A percentile compares a stretch with the other conserved stretches of the same genome.
phyloP scores from a whole-genome alignment of 2,329 filamentous ascomycete genomes.

The Pseudopithomyces chartarum region DNA sequence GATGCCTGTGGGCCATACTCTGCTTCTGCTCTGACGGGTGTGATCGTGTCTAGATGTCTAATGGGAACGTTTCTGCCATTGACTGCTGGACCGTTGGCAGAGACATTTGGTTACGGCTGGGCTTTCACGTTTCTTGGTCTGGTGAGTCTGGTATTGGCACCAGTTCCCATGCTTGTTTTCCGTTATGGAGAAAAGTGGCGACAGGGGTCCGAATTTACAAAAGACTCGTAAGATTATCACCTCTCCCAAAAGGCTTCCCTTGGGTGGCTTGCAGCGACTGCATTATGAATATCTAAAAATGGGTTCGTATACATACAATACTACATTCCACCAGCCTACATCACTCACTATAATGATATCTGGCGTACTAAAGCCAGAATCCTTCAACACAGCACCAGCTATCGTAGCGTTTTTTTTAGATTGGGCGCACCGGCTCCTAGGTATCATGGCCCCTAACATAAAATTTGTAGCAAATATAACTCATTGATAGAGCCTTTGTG shows the following conservation, averaged over 20 bases:
- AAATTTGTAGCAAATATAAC: neutral
- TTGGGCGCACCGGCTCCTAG: too few species aligned
- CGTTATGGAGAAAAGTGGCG: constrained; percentile 60
- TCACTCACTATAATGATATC: too few species aligned
- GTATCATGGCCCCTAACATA: too few species aligned
- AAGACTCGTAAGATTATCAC: constrained; percentile 19
- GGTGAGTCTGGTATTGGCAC: constrained; percentile 51
- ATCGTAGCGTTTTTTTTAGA: too few species aligned
- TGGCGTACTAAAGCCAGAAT: too few species aligned
- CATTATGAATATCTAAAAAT: too few species aligned
- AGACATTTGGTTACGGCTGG: constrained; percentile 57
- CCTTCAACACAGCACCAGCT: too few species aligned
- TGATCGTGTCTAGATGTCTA: constrained; percentile 62
- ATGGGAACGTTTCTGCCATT: constrained; percentile 64
- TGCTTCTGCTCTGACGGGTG: constrained; percentile 61
- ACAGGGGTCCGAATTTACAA: constrained; percentile 56
- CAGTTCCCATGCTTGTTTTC: constrained; percentile 58
- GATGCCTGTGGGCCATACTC: constrained; percentile 62
- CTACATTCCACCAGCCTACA: too few species aligned
- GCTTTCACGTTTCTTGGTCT: constrained; percentile 55
- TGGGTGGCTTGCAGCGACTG: too few species aligned
- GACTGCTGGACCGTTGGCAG: constrained; percentile 54
- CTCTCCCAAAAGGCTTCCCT: neutral
- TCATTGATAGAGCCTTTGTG: neutral
- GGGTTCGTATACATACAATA: too few species aligned